These are phyloP conservation scores for Syncephalastrum monosporum DNA, from an alignment of 371 early-diverging fungal species.

Conservation along the genomic window DNA sequence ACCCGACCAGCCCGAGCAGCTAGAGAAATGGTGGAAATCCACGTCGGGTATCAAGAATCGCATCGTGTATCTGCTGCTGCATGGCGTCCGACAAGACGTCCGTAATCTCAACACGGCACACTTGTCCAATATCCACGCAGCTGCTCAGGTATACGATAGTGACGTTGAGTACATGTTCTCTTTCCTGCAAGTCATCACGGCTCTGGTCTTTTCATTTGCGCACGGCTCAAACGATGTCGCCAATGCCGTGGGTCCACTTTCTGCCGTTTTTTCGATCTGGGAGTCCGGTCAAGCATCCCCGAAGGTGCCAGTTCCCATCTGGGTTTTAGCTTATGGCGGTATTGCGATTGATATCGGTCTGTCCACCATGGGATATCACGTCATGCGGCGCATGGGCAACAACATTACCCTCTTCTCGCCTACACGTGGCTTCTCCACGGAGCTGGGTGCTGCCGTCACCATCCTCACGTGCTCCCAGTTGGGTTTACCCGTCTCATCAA, in stretches of 20 bases:
- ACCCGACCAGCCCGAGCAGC: no score
- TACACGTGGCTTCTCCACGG: conserved; percentile 81
- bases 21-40: no score
- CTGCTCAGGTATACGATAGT: conserved; percentile 69
- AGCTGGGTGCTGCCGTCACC: conserved; percentile 80
- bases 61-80: conserved; percentile 13
- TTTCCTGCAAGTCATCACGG: conserved; percentile 76
- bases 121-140: conserved; percentile 54
- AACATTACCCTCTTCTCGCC: conserved; percentile 86
- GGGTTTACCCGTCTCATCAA: conserved; percentile 84
- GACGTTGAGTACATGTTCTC: conserved; percentile 84
- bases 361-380: conserved; percentile 65
- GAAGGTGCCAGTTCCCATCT: conserved; percentile 64
- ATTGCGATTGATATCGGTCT: conserved; percentile 82
- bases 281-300: conserved; percentile 37
- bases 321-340: conserved; percentile 80
- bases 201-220: conserved; percentile 19
- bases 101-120: conserved; percentile 50
- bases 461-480: conserved; percentile 83
- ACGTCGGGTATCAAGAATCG: conserved; percentile 16
- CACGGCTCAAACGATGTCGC: conserved; percentile 59
- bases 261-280: conserved; percentile 72
- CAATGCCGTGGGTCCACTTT: conserved; percentile 84
- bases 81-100: conserved; percentile 64
- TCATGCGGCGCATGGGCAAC: conserved; percentile 80